Conservation (phyloP, 1,284 basidiomycete genomes). For the Exobasidium rhododendri region DNA sequence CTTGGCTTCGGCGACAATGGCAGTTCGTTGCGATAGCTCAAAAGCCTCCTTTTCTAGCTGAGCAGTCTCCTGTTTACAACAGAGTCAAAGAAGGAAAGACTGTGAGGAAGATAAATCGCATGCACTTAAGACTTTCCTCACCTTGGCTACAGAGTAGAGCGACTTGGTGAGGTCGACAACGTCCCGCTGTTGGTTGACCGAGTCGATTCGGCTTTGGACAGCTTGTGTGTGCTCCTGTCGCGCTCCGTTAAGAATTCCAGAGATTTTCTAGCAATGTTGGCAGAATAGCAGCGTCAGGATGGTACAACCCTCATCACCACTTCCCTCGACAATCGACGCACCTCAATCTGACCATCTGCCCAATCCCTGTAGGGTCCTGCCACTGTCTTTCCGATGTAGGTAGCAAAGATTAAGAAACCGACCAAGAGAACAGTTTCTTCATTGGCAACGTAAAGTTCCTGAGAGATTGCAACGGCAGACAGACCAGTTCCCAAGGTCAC, state of each 20-base stretch:
- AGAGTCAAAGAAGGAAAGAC: not conserved
- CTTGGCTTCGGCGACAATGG: conserved; percentile 85
- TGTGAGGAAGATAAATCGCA: conserved; percentile 6
- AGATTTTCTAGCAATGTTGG: conserved; percentile 74
- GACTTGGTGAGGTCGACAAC: conserved; percentile 83
- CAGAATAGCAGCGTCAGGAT: too few relatives aligned
- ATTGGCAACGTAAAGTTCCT: conserved; percentile 96
- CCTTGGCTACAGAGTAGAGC: conserved; percentile 87
- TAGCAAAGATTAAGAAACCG: conserved; percentile 76
- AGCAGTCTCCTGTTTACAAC: conserved; percentile 73
- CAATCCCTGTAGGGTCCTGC: conserved; percentile 87
- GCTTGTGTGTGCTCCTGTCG: conserved; percentile 87
- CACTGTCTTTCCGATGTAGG: conserved; percentile 74
- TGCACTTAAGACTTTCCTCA: not conserved
- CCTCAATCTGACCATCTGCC: conserved; percentile 62
- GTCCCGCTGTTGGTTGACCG: conserved; percentile 88
- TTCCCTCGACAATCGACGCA: too few relatives aligned
- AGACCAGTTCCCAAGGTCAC: conserved; percentile 87
- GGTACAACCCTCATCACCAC: too few relatives aligned
- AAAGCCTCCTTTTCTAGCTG: conserved; percentile 85
- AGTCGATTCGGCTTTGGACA: conserved; percentile 85
- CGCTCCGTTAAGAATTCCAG: conserved; percentile 74
- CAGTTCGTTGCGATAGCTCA: conserved; percentile 82
- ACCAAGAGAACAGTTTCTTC: conserved; percentile 66
- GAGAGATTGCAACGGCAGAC: conserved; percentile 87